These are phyloP conservation scores for Ustilago hordei DNA, from an alignment of 1,284 basidiomycete genomes.

Conservation along the genomic window DNA sequence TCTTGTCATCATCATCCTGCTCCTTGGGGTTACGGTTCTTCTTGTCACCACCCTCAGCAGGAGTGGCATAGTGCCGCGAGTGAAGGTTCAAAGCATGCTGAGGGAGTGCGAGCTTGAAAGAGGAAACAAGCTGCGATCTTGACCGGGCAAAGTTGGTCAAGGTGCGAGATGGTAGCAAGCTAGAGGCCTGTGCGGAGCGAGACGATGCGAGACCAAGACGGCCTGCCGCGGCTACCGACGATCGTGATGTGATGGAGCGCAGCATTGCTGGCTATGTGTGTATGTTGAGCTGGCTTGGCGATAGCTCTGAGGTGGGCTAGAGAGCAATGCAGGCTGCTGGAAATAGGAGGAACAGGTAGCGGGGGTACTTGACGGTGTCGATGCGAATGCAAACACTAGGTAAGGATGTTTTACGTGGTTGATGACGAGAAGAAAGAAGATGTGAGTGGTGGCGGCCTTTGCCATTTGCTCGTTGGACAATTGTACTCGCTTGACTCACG, in stretches of 20 bases:
- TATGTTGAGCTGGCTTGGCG: not conserved
- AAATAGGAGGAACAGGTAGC: not conserved
- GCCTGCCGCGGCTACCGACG: slow-evolving; percentile 13
- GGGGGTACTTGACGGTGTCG: not conserved
- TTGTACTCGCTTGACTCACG: slow-evolving; percentile 7
- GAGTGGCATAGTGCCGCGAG: slow-evolving; percentile 43
- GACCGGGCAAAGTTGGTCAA: slow-evolving; percentile 33
- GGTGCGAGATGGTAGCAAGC: slow-evolving; percentile 20
- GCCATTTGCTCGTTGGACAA: not conserved
- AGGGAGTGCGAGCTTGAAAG: slow-evolving; percentile 5
- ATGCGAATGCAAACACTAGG: not conserved
- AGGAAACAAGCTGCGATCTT: slow-evolving; percentile 26
- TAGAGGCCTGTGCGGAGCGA: slow-evolving; percentile 17
- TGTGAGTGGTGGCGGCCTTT: not conserved
- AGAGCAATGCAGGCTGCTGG: not conserved
- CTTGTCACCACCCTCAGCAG: slow-evolving; percentile 46
- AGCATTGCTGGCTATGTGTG: slow-evolving; percentile 29
- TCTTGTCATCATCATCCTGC: slow-evolving; percentile 35
- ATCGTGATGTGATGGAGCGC: slow-evolving; percentile 47
- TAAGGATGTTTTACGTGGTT: not conserved
- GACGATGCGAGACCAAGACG: slow-evolving; percentile 24
- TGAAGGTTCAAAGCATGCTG: slow-evolving; percentile 17
- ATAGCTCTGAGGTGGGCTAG: not conserved
- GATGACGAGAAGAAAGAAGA: not conserved
- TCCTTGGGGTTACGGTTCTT: slow-evolving; percentile 27